Evolutionary conservation across 1,284 basidiomycete species (phyloP).

Genomic region (Cryptococcus sp.): DNA sequence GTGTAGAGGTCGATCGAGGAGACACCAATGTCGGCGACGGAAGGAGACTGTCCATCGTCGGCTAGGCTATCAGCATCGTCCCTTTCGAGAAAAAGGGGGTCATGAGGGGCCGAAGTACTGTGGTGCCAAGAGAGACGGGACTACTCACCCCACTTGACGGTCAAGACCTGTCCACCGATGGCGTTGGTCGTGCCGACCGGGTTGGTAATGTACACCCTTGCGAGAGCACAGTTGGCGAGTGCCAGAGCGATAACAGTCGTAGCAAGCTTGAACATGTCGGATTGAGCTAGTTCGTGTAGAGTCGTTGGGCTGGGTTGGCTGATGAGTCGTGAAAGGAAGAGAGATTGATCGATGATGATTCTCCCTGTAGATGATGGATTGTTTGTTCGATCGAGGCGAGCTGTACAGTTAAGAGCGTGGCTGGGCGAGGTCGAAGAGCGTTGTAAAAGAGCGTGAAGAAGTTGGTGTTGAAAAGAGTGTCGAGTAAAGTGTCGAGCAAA

Average conservation of each 20-base stretch:
- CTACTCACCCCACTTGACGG: slow-evolving; percentile 58
- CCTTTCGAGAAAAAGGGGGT: neutral
- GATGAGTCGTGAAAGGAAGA: too few species aligned
- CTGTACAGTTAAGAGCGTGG: too few species aligned
- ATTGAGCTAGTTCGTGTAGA: too few species aligned
- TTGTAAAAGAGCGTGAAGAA: too few species aligned
- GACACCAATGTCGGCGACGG: slow-evolving; percentile 57
- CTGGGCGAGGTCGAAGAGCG: too few species aligned
- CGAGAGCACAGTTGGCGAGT: slow-evolving; percentile 33
- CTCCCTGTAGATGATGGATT: too few species aligned
- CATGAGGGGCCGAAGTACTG: too few species aligned
- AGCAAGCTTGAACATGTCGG: slow-evolving; percentile 24
- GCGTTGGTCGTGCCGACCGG: slow-evolving; percentile 52
- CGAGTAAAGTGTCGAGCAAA: too few species aligned
- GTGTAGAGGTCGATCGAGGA: slow-evolving; percentile 63
- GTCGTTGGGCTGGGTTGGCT: too few species aligned
- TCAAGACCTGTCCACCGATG: slow-evolving; percentile 57
- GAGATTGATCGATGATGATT: too few species aligned
- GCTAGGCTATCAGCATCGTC: slow-evolving; percentile 16
- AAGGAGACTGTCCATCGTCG: slow-evolving; percentile 57
- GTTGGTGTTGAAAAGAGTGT: too few species aligned
- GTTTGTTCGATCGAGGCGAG: too few species aligned
- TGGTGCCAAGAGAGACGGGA: neutral
- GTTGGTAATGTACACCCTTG: slow-evolving; percentile 43
- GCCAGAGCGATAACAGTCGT: slow-evolving; percentile 50